Evolutionary conservation across 192 early-diverging fungal species (phyloP), one percentile per base, ranked within the genome.

Genomic region (Coemansia sp.): DNA sequence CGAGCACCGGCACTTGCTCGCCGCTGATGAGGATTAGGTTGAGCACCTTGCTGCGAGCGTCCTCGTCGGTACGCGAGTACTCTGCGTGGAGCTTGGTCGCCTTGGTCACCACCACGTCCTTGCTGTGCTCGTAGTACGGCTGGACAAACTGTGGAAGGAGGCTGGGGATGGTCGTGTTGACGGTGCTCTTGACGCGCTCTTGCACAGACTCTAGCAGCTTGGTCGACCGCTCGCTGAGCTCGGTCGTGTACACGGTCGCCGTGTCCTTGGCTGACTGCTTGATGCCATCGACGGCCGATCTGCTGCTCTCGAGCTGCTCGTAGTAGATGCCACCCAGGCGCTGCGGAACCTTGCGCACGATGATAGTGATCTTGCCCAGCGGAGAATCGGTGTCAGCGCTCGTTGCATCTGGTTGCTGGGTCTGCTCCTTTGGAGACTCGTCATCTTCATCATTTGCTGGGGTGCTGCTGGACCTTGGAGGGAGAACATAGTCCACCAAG

Each of bases 401-500:
- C 24, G 45, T 27, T 12, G 22, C 41, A 32, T 66, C 41, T n/a
- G 41, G 65, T n/a, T 38, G 60, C 31, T 15, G 65, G 3, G 22
- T 22, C 31, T 50, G 65, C 10, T 29, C 22, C 31, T 50, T 20
- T n/a, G 13, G 38, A 0, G 58, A 31, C 1, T 40, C 32, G 31
- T 45, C 68, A 20, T 32, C 62, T 22, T 60, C 22, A 32, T 9
- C 24, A 22, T n/a, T 24, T 13, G 34, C 36, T 0, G 51, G 58
- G 24, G 42, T 53, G 38, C 48, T 19, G 13, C 31, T 59, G 9
- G 62, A 27, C 13, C 45, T 34, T 2, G 46, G n/a, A 19, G 44
- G 79, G 39, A 83, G 51, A 5, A 89, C 86, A 51, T 86, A 85
- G 72, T 89, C 81, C 20, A 90, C 87, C 46, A 91, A 40, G 22